Evolutionary conservation across 345 rosid genomes (phyloP).

Genomic region (Brassica juncea): DNA sequence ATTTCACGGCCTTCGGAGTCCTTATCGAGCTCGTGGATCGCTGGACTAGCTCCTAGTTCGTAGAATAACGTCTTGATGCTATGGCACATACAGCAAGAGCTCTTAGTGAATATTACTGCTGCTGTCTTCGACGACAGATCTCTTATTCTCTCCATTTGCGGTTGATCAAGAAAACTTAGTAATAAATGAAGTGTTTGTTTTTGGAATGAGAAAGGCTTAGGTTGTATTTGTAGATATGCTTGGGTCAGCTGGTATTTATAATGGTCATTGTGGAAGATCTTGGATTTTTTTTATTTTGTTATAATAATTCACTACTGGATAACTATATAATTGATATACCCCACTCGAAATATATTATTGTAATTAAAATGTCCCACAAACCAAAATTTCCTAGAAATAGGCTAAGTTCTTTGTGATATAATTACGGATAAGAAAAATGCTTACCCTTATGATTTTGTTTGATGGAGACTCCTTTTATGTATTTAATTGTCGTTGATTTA

Average conservation of each 20-base stretch:
- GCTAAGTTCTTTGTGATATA: conserved; percentile 54
- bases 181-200: conserved; percentile 5
- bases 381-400: conserved; percentile 30
- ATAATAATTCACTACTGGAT: conserved; percentile 13
- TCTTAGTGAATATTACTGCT: conserved; percentile 95
- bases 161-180: background rate
- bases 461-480: conserved; percentile 44
- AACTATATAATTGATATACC: conserved; percentile 13
- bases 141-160: conserved; percentile 66
- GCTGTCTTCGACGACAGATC: conserved; percentile 88
- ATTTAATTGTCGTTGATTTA: background rate
- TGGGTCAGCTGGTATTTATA: conserved; percentile 69
- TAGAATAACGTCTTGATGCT: conserved; percentile 92
- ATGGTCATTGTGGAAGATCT: conserved; percentile 40
- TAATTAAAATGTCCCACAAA: conserved; percentile 10
- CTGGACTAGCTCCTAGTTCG: conserved; percentile 95
- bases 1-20: conserved; percentile 75
- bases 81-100: conserved; percentile 95
- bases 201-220: conserved; percentile 19
- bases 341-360: conserved; percentile 18
- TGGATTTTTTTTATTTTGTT: conserved; percentile 15
- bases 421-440: conserved; percentile 65
- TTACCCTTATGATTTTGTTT: conserved; percentile 42
- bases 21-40: conserved; percentile 84
- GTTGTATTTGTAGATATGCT: conserved; percentile 34